Base-by-base conservation (phyloP, 2,329 filamentous ascomycete species). In the Fusarium sp. region DNA sequence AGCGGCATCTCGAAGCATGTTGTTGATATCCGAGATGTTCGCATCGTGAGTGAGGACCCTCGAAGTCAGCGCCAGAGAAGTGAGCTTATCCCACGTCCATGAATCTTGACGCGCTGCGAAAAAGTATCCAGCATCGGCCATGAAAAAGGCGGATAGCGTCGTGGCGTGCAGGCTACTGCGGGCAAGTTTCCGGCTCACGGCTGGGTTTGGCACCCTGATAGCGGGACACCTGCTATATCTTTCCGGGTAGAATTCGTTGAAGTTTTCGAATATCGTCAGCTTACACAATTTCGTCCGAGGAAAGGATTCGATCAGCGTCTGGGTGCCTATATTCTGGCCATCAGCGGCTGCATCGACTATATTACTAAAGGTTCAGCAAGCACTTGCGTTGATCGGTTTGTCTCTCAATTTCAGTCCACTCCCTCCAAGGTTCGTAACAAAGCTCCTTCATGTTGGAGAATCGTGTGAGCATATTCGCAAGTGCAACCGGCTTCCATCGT, bases 391-490 rank as follows among this genome's bases (percentile, higher is more conserved):
- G 17, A 70, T 80, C 78, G 10, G 76, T 77, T 4, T 54, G 54
- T 26, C 0, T 8, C 54, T 77, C 49, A 10, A 72, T 58, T 10
- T 0, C 38, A 55, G 4, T 14, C 71, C 69, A 78, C 66, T 80
- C 77, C 64, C 76, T 78, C 78, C 80, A 81, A 52, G 78, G 80
- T 66, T 81, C 78, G 67, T 79, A 81, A 53, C 75, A 74, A 66
- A 82, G 66, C 64, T 82, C 77, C 66, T 77, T 73, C 51, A 82
- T 58, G 56, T 73, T 76, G 15, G 79, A 77, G 60, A 81, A 74
- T 45, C 75, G 75, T 13, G 75, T 63, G 59, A 81, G 69, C 71
- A 81, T 79, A 15, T 77, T 67, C 31, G 69, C 68, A 26, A 81
- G 71, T 33, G 75, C 67, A 22, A 50, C 22, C 36, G 74, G 76